Conservation (phyloP, 169 alveolate species). For the Eimeria necatrix region DNA sequence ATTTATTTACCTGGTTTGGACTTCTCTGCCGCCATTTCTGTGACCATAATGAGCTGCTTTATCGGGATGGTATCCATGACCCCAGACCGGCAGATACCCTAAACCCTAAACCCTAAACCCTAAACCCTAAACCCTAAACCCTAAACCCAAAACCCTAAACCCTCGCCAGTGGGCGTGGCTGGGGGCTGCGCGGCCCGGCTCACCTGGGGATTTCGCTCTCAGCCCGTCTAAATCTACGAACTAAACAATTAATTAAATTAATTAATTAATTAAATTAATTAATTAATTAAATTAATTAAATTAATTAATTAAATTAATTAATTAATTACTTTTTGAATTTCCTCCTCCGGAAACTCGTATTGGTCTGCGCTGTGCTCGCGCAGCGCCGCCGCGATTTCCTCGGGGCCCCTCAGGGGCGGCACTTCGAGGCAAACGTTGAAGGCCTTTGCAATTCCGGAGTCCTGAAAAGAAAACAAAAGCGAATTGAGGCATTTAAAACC, state of each 20-base stretch:
- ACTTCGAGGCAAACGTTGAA: conserved; percentile 80
- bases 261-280: too few relatives aligned
- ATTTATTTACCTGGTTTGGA: conserved; percentile 73
- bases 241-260: too few relatives aligned
- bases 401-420: conserved; percentile 75
- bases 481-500: neutral
- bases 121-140: neutral
- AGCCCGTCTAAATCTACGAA: too few relatives aligned
- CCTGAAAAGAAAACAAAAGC: conserved; percentile 6
- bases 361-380: conserved; percentile 69
- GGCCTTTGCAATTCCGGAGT: conserved; percentile 80
- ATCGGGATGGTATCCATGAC: conserved; percentile 55
- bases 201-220: too few relatives aligned
- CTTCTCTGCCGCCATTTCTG: conserved; percentile 81
- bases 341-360: conserved; percentile 71
- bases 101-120: neutral
- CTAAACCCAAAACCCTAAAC: neutral
- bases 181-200: too few relatives aligned
- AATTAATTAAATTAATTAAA: too few relatives aligned
- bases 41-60: conserved; percentile 79
- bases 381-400: conserved; percentile 71
- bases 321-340: neutral
- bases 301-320: too few relatives aligned
- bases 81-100: conserved; percentile 75
- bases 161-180: neutral